A percentile compares a stretch with the other conserved stretches of the same genome.
Conservation (phyloP, 106 monocot species). For the Platanthera guangdongensis region DNA sequence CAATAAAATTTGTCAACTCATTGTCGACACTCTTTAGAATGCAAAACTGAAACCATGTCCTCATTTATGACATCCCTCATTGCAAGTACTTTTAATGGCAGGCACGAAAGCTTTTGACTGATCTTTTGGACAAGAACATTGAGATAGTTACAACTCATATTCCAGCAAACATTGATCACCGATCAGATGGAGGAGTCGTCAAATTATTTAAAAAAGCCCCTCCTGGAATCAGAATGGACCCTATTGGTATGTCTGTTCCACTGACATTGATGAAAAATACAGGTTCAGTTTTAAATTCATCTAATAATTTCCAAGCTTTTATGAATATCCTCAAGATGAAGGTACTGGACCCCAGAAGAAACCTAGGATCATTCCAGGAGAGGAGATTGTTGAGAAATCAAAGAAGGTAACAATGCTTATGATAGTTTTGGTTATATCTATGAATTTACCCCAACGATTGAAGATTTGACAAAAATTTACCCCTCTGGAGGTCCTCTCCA, state of each 20-base stretch:
- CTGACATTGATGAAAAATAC: background rate
- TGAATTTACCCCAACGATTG: too few relatives aligned
- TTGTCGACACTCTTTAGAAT: background rate
- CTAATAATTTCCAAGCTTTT: constrained; percentile 9
- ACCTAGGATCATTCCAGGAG: constrained; percentile 71
- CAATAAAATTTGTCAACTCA: background rate
- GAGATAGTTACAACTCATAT: constrained; percentile 39
- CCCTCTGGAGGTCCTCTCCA: too few relatives aligned
- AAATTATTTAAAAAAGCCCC: constrained; percentile 65
- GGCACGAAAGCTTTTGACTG: constrained; percentile 76
- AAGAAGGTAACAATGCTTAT: constrained; percentile 40
- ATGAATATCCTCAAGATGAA: constrained; percentile 38
- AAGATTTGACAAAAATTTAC: too few relatives aligned
- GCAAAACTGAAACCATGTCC: background rate
- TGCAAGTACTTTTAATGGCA: constrained; percentile 9
- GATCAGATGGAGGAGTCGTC: constrained; percentile 37
- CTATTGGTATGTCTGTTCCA: constrained; percentile 31
- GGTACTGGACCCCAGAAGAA: constrained; percentile 35
- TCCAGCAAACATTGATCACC: constrained; percentile 6
- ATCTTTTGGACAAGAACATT: constrained; percentile 50
- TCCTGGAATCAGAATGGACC: constrained; percentile 50
- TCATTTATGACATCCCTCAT: background rate
- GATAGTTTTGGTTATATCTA: too few relatives aligned
- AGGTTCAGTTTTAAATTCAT: background rate
- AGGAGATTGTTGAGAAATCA: constrained; percentile 81